These are phyloP conservation scores for Patellifolia procumbens DNA, from an alignment of 179 eudicot genomes.

Conservation along the genomic window DNA sequence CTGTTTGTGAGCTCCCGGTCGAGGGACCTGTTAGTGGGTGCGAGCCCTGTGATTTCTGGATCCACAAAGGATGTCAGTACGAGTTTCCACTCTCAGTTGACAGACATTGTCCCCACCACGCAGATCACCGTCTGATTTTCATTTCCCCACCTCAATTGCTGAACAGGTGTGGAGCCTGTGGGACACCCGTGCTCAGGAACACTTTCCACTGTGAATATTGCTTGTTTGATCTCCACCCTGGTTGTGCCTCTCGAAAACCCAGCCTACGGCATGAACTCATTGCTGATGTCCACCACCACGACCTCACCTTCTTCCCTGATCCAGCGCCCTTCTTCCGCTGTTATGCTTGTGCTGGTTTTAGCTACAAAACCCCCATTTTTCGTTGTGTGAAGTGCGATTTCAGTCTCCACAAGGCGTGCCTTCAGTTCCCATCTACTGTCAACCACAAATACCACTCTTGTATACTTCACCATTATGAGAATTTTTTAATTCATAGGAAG, in stretches of 20 bases:
- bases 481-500: neutral
- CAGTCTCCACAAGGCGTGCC: constrained; percentile 1
- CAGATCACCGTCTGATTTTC: neutral
- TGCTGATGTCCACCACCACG: neutral
- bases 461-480: neutral
- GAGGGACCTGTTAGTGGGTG: neutral
- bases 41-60: neutral
- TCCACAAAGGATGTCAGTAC: neutral
- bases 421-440: neutral
- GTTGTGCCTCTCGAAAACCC: neutral
- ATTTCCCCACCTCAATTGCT: neutral
- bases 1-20: neutral
- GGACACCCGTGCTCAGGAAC: neutral
- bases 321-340: neutral
- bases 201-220: neutral
- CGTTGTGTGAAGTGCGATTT: constrained; percentile 4
- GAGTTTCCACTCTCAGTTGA: neutral
- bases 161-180: neutral
- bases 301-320: neutral
- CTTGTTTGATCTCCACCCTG: neutral
- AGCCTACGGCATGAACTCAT: neutral
- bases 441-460: neutral
- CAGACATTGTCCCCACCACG: neutral
- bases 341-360: neutral
- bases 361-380: neutral